Percentiles rank a stretch among this genome's conserved stretches.
Conservation (phyloP, 1,284 basidiomycete genomes). For the Apiotrichum siamense region DNA sequence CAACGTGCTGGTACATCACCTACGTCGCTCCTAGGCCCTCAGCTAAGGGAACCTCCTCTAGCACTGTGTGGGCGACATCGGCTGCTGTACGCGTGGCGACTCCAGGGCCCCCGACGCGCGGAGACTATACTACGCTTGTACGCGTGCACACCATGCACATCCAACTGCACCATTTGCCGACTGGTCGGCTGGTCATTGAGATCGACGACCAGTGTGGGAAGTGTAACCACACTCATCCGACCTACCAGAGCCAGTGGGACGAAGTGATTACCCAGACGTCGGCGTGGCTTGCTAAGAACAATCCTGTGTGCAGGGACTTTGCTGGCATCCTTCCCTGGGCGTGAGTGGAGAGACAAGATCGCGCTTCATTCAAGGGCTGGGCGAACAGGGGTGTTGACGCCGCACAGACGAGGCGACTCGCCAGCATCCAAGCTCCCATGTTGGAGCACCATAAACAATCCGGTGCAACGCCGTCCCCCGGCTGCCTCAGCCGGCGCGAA, state of each 20-base stretch:
- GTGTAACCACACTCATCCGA: conserved; percentile 8
- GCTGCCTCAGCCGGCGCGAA: too few species aligned
- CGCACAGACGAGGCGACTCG: not conserved
- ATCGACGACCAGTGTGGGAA: not conserved
- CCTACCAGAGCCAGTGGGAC: conserved; percentile 6
- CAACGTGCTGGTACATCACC: too few species aligned
- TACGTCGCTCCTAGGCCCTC: too few species aligned
- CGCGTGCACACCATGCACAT: not conserved
- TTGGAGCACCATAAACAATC: not conserved
- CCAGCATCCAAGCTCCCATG: not conserved
- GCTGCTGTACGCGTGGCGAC: too few species aligned
- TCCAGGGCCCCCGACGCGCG: too few species aligned
- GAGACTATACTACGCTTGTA: too few species aligned
- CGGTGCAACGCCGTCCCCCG: too few species aligned
- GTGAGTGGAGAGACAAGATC: conserved; percentile 3
- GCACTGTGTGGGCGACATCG: too few species aligned
- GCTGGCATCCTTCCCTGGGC: conserved; percentile 13
- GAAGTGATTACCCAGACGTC: conserved; percentile 1
- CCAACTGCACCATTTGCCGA: not conserved
- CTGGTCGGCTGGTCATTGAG: conserved; percentile 5
- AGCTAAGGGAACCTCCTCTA: too few species aligned
- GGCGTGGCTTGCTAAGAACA: conserved; percentile 8
- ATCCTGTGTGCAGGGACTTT: conserved; percentile 8
- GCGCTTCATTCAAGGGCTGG: too few species aligned
- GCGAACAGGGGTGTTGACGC: not conserved